Evolutionary conservation across 768 basidiomycete genomes (phyloP).

Genomic region (Lactarius psammicola): DNA sequence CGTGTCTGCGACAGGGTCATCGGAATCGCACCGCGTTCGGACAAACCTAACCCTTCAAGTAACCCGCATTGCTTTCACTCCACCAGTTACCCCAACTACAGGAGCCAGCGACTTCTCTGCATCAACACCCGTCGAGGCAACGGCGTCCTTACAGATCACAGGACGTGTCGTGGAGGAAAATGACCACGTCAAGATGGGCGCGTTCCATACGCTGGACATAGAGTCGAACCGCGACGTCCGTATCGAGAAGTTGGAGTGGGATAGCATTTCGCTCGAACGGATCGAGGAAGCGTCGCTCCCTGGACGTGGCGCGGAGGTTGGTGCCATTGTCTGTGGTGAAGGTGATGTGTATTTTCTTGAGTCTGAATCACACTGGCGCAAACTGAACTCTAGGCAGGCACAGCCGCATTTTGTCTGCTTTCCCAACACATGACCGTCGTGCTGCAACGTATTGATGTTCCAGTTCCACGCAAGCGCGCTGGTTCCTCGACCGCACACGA

Average conservation of each 20-base stretch:
- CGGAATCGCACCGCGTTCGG: conserved; percentile 85
- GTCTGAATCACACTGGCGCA: background rate
- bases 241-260: conserved; percentile 94
- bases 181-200: conserved; percentile 84
- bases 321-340: conserved; percentile 94
- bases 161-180: conserved; percentile 88
- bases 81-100: conserved; percentile 53
- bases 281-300: conserved; percentile 87
- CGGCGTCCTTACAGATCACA: conserved; percentile 76
- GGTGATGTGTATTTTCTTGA: conserved; percentile 40
- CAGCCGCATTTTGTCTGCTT: conserved; percentile 89
- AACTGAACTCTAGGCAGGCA: conserved; percentile 43
- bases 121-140: conserved; percentile 35
- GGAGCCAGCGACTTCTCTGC: conserved; percentile 39
- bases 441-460: conserved; percentile 81
- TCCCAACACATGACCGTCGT: conserved; percentile 98
- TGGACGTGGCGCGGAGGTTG: conserved; percentile 95
- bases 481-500: conserved; percentile 86
- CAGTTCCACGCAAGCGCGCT: conserved; percentile 87
- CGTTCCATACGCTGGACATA: conserved; percentile 92
- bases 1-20: conserved; percentile 89
- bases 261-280: conserved; percentile 77
- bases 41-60: conserved; percentile 84
- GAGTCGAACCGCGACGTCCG: conserved; percentile 89
- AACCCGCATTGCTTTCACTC: conserved; percentile 75